Base-by-base conservation (phyloP, 768 basidiomycete species). In the Chlorophyllum brunneum region DNA sequence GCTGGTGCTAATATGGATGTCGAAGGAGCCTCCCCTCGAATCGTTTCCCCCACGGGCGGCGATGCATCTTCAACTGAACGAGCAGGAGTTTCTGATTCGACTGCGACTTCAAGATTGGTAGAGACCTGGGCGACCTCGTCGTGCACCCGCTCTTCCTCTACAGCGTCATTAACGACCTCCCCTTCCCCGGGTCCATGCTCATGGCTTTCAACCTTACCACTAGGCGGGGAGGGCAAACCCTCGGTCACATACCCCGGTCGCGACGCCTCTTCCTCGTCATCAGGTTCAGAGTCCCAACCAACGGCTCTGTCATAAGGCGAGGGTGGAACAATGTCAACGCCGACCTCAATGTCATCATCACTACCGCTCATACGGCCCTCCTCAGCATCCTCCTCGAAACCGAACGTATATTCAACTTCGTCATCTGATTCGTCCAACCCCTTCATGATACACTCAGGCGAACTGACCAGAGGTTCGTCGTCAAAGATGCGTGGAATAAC, bases 221-320 rank as follows among this genome's bases (percentile, higher is more conserved):
- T n/a, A n/a, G n/a, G n/a, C n/a, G 13, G n/a, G 6, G n/a, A 61
- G 59, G 18, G 67, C 69, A 29, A 58, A 54, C 4, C 29, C 20
- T 20, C 10, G 16, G 15, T n/a, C 31, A 2, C 36, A 41, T 4
- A n/a, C 43, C 48, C 16, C 34, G 7, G 9, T n/a, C n/a, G n/a
- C 34, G 16, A 11, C 11, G 16, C 13, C 9, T 24, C 47, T n/a
- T 38, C 48, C n/a, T 45, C 38, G 6, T 37, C 23, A 22, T 58
- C 27, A 9, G 31, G 31, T 6, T 18, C 39, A 38, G 34, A 42
- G 36, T 46, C 40, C 27, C 45, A 48, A 22, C 11, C 37, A 23
- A 26, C 10, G 4, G n/a, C 22, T 37, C 29, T 15, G 2, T n/a
- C 53, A 8, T 27, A 23, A n/a, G 30, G 31, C 18, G 42, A 52